Percentiles rank a stretch among this genome's conserved stretches.
These are phyloP conservation scores for Leishmania arabica DNA, from an alignment of 208 protist species.

Conservation along the genomic window DNA sequence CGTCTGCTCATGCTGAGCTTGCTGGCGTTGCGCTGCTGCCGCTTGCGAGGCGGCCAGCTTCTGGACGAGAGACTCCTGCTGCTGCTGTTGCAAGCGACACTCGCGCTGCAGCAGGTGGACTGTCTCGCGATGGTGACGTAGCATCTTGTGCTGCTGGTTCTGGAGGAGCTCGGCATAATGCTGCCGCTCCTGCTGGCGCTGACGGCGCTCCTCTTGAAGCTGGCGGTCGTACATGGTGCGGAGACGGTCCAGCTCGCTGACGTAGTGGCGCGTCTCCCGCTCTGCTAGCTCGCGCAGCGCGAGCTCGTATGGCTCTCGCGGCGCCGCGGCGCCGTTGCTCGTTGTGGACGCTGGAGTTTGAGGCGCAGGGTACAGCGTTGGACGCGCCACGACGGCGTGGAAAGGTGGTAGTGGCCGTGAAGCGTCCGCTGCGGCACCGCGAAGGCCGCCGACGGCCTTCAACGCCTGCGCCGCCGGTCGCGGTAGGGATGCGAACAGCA, in stretches of 20 bases:
- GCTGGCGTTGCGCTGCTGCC: conserved; percentile 27
- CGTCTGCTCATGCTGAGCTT: conserved; percentile 23
- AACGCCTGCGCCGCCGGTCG: conserved; percentile 20
- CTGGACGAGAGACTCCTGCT: conserved; percentile 52
- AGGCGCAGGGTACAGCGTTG: background rate
- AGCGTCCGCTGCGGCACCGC: conserved; percentile 22
- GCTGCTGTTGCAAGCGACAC: conserved; percentile 36
- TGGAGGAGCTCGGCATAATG: conserved; percentile 66
- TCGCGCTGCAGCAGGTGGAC: conserved; percentile 50
- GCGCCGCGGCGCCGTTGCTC: background rate
- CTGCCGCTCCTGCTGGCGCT: conserved; percentile 52
- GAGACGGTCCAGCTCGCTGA: conserved; percentile 55
- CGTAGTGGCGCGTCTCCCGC: conserved; percentile 48
- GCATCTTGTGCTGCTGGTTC: conserved; percentile 41
- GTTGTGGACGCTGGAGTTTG: background rate
- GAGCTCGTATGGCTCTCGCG: conserved; percentile 11
- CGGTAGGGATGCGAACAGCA: conserved; percentile 20
- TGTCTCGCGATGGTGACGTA: conserved; percentile 50
- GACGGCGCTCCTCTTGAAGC: conserved; percentile 46
- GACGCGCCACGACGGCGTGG: conserved; percentile 40
- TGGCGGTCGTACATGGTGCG: conserved; percentile 37
- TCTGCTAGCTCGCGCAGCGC: conserved; percentile 33
- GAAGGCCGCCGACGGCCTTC: conserved; percentile 15
- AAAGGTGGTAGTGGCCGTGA: conserved; percentile 39
- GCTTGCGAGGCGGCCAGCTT: conserved; percentile 44